These are phyloP conservation scores for Phytophthora syringae DNA, from an alignment of 352 stramenopile species.

Conservation along the genomic window DNA sequence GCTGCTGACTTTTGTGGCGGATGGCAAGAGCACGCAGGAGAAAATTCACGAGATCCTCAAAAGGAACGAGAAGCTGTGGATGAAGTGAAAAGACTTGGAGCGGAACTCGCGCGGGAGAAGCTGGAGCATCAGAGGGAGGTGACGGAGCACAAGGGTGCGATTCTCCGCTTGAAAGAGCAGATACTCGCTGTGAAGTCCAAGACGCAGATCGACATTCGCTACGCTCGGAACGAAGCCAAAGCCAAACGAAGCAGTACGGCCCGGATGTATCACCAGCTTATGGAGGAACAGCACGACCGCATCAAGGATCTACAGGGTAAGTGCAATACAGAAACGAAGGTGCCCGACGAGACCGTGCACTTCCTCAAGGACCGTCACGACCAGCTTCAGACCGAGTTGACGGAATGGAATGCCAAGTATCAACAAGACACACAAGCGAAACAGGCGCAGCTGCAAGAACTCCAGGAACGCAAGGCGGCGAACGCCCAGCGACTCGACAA, in stretches of 20 bases:
- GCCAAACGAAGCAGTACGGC: constrained; percentile 83
- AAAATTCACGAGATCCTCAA: constrained; percentile 85
- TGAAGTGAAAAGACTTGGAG: constrained; percentile 86
- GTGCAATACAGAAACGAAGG: constrained; percentile 66
- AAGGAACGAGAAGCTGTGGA: constrained; percentile 88
- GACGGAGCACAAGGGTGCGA: constrained; percentile 66
- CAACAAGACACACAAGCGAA: constrained; percentile 81
- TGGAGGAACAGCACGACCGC: constrained; percentile 75
- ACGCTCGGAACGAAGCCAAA: constrained; percentile 83
- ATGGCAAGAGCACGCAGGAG: constrained; percentile 78
- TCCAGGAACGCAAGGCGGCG: constrained; percentile 62
- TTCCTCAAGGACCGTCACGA: constrained; percentile 88
- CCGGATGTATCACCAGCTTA: constrained; percentile 82
- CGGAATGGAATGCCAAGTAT: constrained; percentile 84
- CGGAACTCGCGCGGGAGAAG: constrained; percentile 81
- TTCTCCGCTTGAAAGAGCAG: constrained; percentile 86
- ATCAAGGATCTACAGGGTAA: constrained; percentile 73
- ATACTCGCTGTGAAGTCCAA: constrained; percentile 86
- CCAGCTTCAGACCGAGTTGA: constrained; percentile 62
- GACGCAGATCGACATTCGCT: constrained; percentile 84
- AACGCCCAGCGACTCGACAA: constrained; percentile 71
- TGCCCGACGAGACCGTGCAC: constrained; percentile 77
- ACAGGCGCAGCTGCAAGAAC: constrained; percentile 60
- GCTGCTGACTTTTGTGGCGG: constrained; percentile 75
- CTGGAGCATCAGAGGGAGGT: constrained; percentile 83